phyloP scores from a whole-genome alignment of 148 eudicot genomes.

The Nepenthes gracilis region DNA sequence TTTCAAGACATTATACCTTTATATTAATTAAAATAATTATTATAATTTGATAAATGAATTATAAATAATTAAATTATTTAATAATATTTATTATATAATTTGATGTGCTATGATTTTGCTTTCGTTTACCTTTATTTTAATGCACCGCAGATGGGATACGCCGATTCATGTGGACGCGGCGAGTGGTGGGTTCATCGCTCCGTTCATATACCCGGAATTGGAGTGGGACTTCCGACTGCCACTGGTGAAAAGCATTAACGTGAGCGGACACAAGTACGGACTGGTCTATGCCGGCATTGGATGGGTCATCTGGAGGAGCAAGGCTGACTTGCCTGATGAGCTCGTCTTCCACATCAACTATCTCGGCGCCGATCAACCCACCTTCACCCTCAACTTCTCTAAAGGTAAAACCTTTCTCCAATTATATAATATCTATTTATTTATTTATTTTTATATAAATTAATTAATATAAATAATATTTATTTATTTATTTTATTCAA shows the following conservation, averaged over 20 bases:
- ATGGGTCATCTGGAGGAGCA: constrained; percentile 69
- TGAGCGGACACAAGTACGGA: constrained; percentile 72
- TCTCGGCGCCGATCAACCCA: constrained; percentile 77
- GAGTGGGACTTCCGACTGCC: constrained; percentile 69
- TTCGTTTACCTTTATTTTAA: not conserved
- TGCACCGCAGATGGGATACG: constrained; percentile 48
- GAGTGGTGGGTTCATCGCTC: constrained; percentile 78
- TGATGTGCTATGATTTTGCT: no score
- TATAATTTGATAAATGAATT: no score
- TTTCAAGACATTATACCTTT: no score
- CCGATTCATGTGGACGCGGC: constrained; percentile 86
- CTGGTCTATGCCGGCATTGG: constrained; percentile 73
- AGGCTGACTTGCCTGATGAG: constrained; percentile 67
- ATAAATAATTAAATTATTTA: no score
- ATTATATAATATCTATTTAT: no score
- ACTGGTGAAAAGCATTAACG: constrained; percentile 64
- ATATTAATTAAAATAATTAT: no score
- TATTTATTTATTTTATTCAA: no score
- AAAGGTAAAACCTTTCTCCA: constrained; percentile 48
- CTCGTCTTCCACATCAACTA: constrained; percentile 74
- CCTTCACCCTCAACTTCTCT: constrained; percentile 70
- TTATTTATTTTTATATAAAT: no score
- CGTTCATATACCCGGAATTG: constrained; percentile 61
- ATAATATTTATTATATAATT: no score
- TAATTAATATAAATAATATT: no score